Percentiles rank a stretch among this genome's conserved stretches.
Conservation (phyloP, 192 early-diverging fungal genomes). For the Backusella australiensis region DNA sequence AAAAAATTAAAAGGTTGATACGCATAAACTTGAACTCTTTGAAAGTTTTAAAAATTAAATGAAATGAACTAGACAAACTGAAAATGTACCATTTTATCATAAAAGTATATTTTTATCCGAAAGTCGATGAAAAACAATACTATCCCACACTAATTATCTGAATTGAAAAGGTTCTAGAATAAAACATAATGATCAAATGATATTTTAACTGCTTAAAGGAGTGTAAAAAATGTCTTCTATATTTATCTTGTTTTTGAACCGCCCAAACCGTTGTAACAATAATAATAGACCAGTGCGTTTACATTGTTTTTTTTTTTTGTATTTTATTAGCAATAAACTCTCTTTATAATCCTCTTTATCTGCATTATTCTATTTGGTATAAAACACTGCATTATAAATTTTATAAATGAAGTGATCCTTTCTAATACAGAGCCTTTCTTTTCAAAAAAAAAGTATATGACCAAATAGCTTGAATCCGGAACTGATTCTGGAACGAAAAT, state of each 20-base stretch:
- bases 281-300: neutral
- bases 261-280: neutral
- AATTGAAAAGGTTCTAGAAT: constrained; percentile 6
- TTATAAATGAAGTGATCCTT: neutral
- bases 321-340: neutral
- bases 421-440: neutral
- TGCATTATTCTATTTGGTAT: neutral
- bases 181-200: neutral
- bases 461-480: neutral
- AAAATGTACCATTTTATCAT: neutral
- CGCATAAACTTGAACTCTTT: neutral
- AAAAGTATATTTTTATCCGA: neutral
- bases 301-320: neutral
- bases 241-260: neutral
- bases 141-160: neutral
- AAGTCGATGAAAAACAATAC: neutral
- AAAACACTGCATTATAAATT: neutral
- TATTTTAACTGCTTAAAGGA: neutral
- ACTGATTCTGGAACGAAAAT: neutral
- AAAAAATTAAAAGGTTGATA: neutral
- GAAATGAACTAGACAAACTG: neutral
- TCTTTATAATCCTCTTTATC: neutral
- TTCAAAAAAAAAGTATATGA: neutral
- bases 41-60: neutral
- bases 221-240: neutral